These are phyloP conservation scores for Diaporthe caulivora DNA, from an alignment of 2,329 filamentous ascomycete species.

Conservation along the genomic window DNA sequence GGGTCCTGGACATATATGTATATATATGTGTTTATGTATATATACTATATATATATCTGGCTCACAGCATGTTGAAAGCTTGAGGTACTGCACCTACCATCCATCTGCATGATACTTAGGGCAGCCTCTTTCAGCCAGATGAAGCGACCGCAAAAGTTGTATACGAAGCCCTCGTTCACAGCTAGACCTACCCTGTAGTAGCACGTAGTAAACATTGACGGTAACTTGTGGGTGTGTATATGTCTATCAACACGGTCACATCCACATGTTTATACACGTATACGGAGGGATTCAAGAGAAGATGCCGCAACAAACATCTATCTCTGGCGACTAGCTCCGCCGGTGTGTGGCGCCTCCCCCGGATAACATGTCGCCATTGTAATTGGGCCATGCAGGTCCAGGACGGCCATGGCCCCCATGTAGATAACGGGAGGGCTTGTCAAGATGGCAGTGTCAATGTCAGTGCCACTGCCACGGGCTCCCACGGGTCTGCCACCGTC, in stretches of 20 bases:
- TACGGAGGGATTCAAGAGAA: too few species aligned
- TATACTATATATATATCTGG: too few species aligned
- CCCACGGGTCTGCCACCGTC: conserved; percentile 7
- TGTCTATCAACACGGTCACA: not conserved
- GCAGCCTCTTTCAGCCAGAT: conserved; percentile 4
- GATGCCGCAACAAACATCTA: too few species aligned
- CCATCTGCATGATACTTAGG: not conserved
- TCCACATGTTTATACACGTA: too few species aligned
- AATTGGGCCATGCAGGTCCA: not conserved
- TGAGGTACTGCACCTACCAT: not conserved
- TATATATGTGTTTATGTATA: too few species aligned
- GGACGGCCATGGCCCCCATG: not conserved
- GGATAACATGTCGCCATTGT: not conserved
- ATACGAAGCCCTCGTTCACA: not conserved
- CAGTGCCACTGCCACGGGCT: conserved; percentile 11
- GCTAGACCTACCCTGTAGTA: not conserved
- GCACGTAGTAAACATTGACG: not conserved
- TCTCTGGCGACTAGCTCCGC: too few species aligned
- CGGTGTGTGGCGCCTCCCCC: too few species aligned
- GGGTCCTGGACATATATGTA: too few species aligned
- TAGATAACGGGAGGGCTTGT: not conserved
- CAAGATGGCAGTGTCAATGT: not conserved
- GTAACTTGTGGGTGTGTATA: not conserved
- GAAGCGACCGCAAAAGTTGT: not conserved
- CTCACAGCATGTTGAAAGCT: not conserved